These are phyloP conservation scores for Paramecium caudatum DNA, from an alignment of 73 alveolate species.

Conservation along the genomic window DNA sequence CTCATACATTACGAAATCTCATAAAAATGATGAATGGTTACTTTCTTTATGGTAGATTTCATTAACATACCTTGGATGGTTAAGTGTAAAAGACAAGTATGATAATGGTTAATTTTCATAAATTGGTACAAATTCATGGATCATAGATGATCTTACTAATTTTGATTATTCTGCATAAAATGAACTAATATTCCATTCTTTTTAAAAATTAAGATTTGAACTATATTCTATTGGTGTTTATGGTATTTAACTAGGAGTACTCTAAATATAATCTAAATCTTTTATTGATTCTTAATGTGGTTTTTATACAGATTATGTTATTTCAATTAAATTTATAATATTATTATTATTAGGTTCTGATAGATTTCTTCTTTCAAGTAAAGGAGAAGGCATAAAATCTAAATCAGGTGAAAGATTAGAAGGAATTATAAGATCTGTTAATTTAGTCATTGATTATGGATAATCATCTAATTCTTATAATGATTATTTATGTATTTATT, in stretches of 20 bases:
- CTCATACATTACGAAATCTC: slow-evolving; percentile 32
- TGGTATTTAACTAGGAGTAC: too few species aligned
- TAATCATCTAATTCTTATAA: neutral
- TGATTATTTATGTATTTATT: neutral
- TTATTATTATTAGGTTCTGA: slow-evolving; percentile 6
- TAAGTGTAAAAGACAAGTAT: slow-evolving; percentile 25
- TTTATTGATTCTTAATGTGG: neutral
- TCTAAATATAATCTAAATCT: neutral
- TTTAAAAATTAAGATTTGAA: slow-evolving; percentile 5
- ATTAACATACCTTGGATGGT: slow-evolving; percentile 16
- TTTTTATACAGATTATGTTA: neutral
- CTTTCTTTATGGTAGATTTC: slow-evolving; percentile 63
- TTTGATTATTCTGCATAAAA: slow-evolving; percentile 33
- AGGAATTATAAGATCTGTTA: slow-evolving; percentile 22
- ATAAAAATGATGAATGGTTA: neutral
- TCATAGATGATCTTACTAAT: neutral
- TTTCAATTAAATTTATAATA: neutral
- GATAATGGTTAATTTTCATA: slow-evolving; percentile 59
- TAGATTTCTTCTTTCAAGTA: neutral
- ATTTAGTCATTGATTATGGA: neutral
- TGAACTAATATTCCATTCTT: slow-evolving; percentile 39
- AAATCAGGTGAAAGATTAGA: neutral
- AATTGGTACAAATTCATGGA: slow-evolving; percentile 59
- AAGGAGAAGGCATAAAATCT: neutral
- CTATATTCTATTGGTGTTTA: neutral